These are phyloP conservation scores for Pachyrhizus erosus DNA, from an alignment of 306 rosid species.

Conservation along the genomic window DNA sequence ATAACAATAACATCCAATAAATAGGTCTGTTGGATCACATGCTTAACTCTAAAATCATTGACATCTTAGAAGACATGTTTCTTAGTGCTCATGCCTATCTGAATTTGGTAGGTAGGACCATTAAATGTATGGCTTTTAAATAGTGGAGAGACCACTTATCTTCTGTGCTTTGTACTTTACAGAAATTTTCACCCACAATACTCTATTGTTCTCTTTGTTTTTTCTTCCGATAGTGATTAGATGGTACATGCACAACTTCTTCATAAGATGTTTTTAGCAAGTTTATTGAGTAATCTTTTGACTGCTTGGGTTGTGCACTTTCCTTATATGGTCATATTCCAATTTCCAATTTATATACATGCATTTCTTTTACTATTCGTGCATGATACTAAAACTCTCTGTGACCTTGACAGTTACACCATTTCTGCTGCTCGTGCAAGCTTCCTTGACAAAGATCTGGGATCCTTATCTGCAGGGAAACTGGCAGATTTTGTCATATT, in stretches of 20 bases:
- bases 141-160: constrained; percentile 22
- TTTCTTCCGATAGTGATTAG: not conserved
- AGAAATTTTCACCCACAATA: not conserved
- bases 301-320: constrained; percentile 12
- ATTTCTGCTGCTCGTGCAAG: constrained; percentile 83
- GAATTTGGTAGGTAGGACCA: constrained; percentile 6
- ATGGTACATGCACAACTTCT: not conserved
- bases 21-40: not conserved
- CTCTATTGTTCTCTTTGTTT: not conserved
- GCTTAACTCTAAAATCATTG: not conserved
- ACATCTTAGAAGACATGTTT: constrained; percentile 11
- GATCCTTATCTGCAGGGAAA: constrained; percentile 77
- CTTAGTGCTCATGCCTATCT: not conserved
- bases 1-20: not conserved
- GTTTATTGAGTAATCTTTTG: not conserved
- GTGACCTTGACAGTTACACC: constrained; percentile 64
- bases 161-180: constrained; percentile 20
- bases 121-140: not conserved
- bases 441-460: constrained; percentile 76
- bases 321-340: constrained; percentile 9
- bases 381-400: constrained; percentile 25
- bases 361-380: not conserved
- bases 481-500: constrained; percentile 84
- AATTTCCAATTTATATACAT: constrained; percentile 12
- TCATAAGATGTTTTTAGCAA: not conserved